Evolutionary conservation across 2,329 filamentous ascomycete genomes (phyloP).

Genomic region (Fusarium irregulare): DNA sequence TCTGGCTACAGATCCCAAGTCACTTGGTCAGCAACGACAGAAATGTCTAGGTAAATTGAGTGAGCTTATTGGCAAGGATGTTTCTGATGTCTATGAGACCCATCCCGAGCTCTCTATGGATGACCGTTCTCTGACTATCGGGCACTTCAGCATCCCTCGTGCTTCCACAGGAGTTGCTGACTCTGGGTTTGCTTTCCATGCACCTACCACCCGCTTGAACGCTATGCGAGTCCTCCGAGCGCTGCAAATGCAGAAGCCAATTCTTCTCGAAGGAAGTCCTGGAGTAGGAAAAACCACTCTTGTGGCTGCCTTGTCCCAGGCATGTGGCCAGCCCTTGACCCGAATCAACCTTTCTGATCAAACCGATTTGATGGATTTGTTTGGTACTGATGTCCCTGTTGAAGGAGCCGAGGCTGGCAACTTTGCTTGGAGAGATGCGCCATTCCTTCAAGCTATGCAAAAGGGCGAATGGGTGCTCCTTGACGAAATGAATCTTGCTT

Average conservation of each 20-base stretch:
- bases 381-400: slow-evolving; percentile 94
- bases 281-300: slow-evolving; percentile 98
- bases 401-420: slow-evolving; percentile 91
- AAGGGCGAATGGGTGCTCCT: slow-evolving; percentile 95
- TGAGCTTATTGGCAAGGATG: slow-evolving; percentile 71
- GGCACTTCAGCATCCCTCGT: slow-evolving; percentile 76
- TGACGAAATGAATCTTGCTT: slow-evolving; percentile 98
- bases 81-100: slow-evolving; percentile 72
- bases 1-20: slow-evolving; percentile 76
- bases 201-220: slow-evolving; percentile 90
- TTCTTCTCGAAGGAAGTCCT: slow-evolving; percentile 95
- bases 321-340: slow-evolving; percentile 84
- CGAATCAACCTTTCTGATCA: slow-evolving; percentile 98
- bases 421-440: slow-evolving; percentile 95
- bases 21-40: slow-evolving; percentile 76
- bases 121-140: slow-evolving; percentile 69
- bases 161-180: slow-evolving; percentile 54
- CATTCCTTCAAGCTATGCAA: slow-evolving; percentile 96
- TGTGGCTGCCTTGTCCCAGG: slow-evolving; percentile 83
- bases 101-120: slow-evolving; percentile 69
- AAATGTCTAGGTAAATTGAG: slow-evolving; percentile 79
- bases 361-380: slow-evolving; percentile 96
- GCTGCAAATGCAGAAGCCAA: slow-evolving; percentile 88
- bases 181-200: slow-evolving; percentile 73
- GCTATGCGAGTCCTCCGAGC: slow-evolving; percentile 91